Evolutionary conservation across 495 filamentous ascomycete species (phyloP).

Genomic region (Hypoxylon fragiforme): DNA sequence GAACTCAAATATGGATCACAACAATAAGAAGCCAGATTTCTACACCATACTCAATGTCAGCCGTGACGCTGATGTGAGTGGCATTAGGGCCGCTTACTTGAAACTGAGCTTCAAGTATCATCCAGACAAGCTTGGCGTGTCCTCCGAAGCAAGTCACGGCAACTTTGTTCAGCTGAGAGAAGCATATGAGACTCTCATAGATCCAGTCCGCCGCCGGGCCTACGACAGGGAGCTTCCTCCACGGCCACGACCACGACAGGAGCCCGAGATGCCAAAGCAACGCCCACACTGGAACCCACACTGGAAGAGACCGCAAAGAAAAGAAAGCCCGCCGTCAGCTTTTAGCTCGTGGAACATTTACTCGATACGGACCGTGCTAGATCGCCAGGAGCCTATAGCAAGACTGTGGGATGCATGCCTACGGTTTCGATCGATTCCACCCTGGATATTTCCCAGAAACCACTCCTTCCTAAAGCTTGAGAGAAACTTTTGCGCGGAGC

Average conservation of each 20-base stretch:
- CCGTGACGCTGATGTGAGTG: background rate
- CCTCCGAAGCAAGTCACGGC: background rate
- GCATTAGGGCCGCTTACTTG: constrained; percentile 1
- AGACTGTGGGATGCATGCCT: too few relatives aligned
- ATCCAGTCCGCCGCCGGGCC: background rate
- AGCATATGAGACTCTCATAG: constrained; percentile 2
- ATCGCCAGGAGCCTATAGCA: too few relatives aligned
- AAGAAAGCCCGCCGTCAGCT: too few relatives aligned
- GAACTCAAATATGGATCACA: background rate
- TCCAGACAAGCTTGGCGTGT: background rate
- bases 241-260: background rate
- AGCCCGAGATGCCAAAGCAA: background rate
- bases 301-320: too few relatives aligned
- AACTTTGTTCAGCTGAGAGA: constrained; percentile 7
- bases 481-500: too few relatives aligned
- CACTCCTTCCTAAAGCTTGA: too few relatives aligned
- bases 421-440: too few relatives aligned
- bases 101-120: constrained; percentile 2
- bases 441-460: too few relatives aligned
- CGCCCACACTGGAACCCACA: too few relatives aligned
- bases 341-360: too few relatives aligned
- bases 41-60: constrained; percentile 5
- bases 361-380: too few relatives aligned
- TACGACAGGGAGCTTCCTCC: constrained; percentile 3
- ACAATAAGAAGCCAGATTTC: background rate